Evolutionary conservation across 345 rosid genomes (phyloP), one percentile per base, ranked within the genome.

Genomic region (Hypericum androsaemum): DNA sequence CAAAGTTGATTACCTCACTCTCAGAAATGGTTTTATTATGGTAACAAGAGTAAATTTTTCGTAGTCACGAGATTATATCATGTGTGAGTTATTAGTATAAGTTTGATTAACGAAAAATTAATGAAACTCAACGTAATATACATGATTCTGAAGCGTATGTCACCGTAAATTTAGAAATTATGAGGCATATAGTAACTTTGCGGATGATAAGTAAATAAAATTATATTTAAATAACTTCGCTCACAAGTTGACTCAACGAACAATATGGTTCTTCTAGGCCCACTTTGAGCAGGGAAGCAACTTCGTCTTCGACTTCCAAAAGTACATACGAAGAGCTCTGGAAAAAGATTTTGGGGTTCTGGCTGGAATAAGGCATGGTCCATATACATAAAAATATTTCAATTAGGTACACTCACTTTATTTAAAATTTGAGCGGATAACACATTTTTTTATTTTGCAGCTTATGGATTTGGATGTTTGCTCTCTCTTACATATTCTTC

Each of bases 221-320:
- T 22, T 22, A 22, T 22, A 22, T 22, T 22, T 22, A 4, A 22
- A 22, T 22, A 22, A 22, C 32, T 22, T 4, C 2, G 32, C 4
- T 4, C 2, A 4, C 4, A 4, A 22, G 32, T 22, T 22, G 32
- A 22, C 32, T 22, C 32, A 1, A 22, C 4, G 4, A 4, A 22
- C 32, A 1, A 4, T 48, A 14, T 7, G 47, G 48, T 54, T 22
- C 5, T 43, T 54, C 0, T 63, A 88, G 97, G 89, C 95, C 12
- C 97, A 88, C 73, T 79, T 85, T 37, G 70, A 77, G 6, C 75
- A 66, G 42, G 77, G 62, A 39, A 85, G 62, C 68, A 68, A 32
- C 37, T 88, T 76, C 43, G 81, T 85, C 60, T 88, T 88, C 43
- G 81, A 88, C 60, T 88, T 88, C 66, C 95, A 85, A 59, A 83